phyloP scores from a whole-genome alignment of 108 stramenopile genomes.

The Licmophora abbreviata region DNA sequence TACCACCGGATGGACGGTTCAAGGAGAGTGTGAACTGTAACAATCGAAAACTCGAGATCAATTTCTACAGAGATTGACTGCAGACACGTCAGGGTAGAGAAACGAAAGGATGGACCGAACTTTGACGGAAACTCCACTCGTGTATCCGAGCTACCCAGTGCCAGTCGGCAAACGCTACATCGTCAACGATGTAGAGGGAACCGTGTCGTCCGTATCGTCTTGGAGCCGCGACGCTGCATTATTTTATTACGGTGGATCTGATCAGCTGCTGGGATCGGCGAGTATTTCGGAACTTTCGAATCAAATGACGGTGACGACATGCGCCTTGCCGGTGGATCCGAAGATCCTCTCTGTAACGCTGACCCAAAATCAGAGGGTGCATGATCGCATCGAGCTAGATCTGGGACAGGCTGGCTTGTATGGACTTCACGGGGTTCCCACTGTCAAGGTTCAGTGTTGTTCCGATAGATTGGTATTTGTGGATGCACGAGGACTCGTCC shows the following conservation, averaged over 20 bases:
- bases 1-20: no score
- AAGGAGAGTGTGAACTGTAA: no score
- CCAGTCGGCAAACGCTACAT: slow-evolving; percentile 14
- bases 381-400: slow-evolving; percentile 20
- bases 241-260: slow-evolving; percentile 8
- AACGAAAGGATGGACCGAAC: no score
- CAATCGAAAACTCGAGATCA: no score
- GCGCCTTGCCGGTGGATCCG: slow-evolving; percentile 14
- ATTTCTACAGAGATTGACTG: no score
- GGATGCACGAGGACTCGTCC: slow-evolving; percentile 12
- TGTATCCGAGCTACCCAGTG: slow-evolving; percentile 20
- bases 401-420: no score
- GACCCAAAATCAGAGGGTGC: slow-evolving; percentile 7
- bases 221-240: not conserved
- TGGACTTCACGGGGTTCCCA: slow-evolving; percentile 6
- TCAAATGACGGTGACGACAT: slow-evolving; percentile 20
- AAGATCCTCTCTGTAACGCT: slow-evolving; percentile 17
- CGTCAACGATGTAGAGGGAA: slow-evolving; percentile 7
- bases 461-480: slow-evolving; percentile 15
- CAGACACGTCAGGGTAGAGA: no score
- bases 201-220: not conserved
- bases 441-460: slow-evolving; percentile 12
- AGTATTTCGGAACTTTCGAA: slow-evolving; percentile 19
- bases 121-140: slow-evolving; percentile 23
- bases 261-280: slow-evolving; percentile 22